A percentile compares a stretch with the other conserved stretches of the same genome.
Conservation (phyloP, 805 yeast genomes). For the Kazachstania africana region DNA sequence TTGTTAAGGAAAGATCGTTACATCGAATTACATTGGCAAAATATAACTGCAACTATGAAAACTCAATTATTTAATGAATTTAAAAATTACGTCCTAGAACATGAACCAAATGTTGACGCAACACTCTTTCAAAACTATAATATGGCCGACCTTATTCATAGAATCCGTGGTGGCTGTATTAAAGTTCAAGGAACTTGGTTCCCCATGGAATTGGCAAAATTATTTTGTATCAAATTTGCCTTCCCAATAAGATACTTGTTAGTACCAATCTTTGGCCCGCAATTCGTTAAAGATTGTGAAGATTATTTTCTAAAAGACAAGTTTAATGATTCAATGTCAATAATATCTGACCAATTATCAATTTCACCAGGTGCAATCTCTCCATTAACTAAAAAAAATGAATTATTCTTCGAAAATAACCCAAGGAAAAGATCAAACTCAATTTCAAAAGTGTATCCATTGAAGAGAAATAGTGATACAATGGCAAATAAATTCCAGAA, state of each 20-base stretch:
- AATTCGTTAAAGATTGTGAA: slow-evolving; percentile 35
- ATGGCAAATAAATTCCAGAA: too few relatives aligned
- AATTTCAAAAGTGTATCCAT: too few relatives aligned
- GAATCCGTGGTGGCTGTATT: slow-evolving; percentile 83
- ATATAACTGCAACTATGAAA: slow-evolving; percentile 5
- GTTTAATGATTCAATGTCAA: too few relatives aligned
- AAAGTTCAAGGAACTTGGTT: slow-evolving; percentile 95
- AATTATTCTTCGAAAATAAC: too few relatives aligned
- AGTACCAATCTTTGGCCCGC: slow-evolving; percentile 69
- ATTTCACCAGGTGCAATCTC: too few relatives aligned
- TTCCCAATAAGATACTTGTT: slow-evolving; percentile 64
- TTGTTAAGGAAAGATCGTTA: slow-evolving; percentile 4
- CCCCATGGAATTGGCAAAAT: slow-evolving; percentile 55
- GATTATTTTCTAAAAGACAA: slow-evolving; percentile 4
- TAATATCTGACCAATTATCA: too few relatives aligned
- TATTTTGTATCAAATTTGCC: slow-evolving; percentile 64
- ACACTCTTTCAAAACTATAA: slow-evolving; percentile 1
- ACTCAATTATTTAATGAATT: neutral
- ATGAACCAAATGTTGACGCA: slow-evolving; percentile 9
- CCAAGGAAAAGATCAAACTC: too few relatives aligned
- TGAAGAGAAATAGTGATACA: too few relatives aligned
- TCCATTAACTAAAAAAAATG: too few relatives aligned
- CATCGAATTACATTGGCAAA: slow-evolving; percentile 25
- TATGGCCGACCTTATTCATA: slow-evolving; percentile 27
- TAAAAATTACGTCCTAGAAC: slow-evolving; percentile 2